phyloP scores from a whole-genome alignment of 495 filamentous ascomycete genomes.

The Neurospora sp. region DNA sequence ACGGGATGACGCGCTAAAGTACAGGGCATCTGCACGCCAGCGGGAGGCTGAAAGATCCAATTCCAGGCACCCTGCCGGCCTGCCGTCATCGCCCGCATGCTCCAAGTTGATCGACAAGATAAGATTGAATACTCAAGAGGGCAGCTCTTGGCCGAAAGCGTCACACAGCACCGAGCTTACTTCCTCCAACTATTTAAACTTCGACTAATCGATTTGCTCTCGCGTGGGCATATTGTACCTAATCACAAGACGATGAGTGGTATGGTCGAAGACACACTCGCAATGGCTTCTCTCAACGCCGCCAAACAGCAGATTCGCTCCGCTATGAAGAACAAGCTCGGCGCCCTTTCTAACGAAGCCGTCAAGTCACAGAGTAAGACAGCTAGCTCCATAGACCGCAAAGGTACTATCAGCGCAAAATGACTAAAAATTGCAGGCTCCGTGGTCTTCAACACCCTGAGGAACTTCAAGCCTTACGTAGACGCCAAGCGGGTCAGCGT shows the following conservation, averaged over 20 bases:
- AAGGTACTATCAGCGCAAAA: background rate
- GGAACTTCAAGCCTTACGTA: constrained; percentile 47
- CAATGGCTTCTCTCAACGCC: constrained; percentile 25
- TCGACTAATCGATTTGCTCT: background rate
- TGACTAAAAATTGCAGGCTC: constrained; percentile 37
- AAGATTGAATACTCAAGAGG: background rate
- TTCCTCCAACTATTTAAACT: background rate
- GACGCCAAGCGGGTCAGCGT: constrained; percentile 66
- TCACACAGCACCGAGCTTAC: background rate
- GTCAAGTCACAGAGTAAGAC: constrained; percentile 56
- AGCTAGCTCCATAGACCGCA: background rate
- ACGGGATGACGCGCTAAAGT: background rate
- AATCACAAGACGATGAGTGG: background rate
- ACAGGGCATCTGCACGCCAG: background rate
- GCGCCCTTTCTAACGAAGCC: constrained; percentile 44
- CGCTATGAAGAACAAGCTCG: constrained; percentile 54
- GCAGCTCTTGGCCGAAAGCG: background rate
- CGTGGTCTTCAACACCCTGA: constrained; percentile 45
- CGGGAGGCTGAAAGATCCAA: background rate
- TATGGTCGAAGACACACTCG: constrained; percentile 4
- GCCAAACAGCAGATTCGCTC: constrained; percentile 68
- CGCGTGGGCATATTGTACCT: background rate
- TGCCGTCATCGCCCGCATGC: background rate
- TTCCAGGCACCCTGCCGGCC: background rate
- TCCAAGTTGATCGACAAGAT: background rate